These are phyloP conservation scores for Candida sp. DNA, from an alignment of 1,139 yeast genomes.

Conservation along the genomic window DNA sequence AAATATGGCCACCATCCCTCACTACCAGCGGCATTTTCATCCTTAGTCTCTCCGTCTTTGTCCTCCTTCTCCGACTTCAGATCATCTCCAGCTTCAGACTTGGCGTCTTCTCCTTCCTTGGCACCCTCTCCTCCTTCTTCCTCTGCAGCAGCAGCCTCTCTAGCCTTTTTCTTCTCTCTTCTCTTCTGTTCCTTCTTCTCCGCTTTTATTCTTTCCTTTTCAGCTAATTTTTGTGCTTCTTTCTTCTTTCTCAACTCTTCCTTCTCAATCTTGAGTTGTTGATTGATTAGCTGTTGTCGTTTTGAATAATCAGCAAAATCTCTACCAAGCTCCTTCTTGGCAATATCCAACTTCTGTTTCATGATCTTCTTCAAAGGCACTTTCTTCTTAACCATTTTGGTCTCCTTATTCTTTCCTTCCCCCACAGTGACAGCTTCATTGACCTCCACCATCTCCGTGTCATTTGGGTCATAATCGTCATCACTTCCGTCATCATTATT, in stretches of 20 bases:
- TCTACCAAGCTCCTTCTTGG: slow-evolving; percentile 35
- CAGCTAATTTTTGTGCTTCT: slow-evolving; percentile 12
- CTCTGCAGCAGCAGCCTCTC: slow-evolving; percentile 2
- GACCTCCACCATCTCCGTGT: slow-evolving; percentile 13
- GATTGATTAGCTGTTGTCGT: slow-evolving; percentile 23
- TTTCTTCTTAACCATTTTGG: slow-evolving; percentile 24
- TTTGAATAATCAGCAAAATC: slow-evolving; percentile 32
- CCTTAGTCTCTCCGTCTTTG: background rate
- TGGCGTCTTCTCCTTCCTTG: slow-evolving; percentile 4
- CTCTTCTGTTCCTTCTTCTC: slow-evolving; percentile 7
- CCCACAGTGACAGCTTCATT: slow-evolving; percentile 9
- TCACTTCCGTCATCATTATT: slow-evolving; percentile 14
- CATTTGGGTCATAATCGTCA: slow-evolving; percentile 18
- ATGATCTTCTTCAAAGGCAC: slow-evolving; percentile 28
- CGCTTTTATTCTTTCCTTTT: slow-evolving; percentile 4
- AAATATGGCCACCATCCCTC: slow-evolving; percentile 1
- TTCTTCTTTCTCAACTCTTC: slow-evolving; percentile 15
- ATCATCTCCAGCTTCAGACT: background rate
- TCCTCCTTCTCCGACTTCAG: background rate
- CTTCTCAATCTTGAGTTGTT: background rate
- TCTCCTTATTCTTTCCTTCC: slow-evolving; percentile 2
- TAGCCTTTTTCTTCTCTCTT: background rate
- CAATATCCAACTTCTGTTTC: slow-evolving; percentile 27
- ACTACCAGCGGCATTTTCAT: background rate
- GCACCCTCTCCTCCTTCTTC: slow-evolving; percentile 5